A percentile compares a stretch with the other conserved stretches of the same genome.
Evolutionary conservation across 1,284 basidiomycete genomes (phyloP).

Genomic region (Anthracocystis panici-leucophaei): DNA sequence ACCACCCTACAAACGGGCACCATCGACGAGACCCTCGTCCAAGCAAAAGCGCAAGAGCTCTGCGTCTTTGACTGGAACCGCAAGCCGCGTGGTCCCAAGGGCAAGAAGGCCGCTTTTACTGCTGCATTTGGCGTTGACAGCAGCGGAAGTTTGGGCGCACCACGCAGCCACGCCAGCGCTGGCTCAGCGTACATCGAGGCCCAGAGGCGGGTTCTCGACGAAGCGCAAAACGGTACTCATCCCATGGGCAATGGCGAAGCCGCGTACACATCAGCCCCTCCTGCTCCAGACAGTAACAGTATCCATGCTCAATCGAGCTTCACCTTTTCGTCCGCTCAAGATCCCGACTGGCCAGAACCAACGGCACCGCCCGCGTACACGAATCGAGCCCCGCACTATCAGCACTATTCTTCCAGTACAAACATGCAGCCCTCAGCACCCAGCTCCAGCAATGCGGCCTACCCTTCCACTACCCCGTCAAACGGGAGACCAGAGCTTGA

Average conservation of each 20-base stretch:
- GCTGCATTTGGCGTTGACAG: slow-evolving; percentile 38
- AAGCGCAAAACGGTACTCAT: slow-evolving; percentile 5
- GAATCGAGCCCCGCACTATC: slow-evolving; percentile 20
- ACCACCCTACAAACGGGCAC: slow-evolving; percentile 26
- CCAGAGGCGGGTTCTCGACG: slow-evolving; percentile 33
- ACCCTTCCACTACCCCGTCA: not conserved
- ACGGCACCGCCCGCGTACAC: not conserved
- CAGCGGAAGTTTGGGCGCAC: slow-evolving; percentile 33
- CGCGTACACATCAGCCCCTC: slow-evolving; percentile 20
- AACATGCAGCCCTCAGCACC: not conserved
- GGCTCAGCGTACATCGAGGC: slow-evolving; percentile 54
- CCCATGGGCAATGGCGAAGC: slow-evolving; percentile 12
- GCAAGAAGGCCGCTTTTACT: slow-evolving; percentile 48
- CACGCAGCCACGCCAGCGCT: slow-evolving; percentile 42
- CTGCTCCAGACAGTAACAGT: slow-evolving; percentile 10
- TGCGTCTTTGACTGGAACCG: slow-evolving; percentile 61
- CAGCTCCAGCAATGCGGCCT: not conserved
- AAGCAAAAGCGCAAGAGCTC: slow-evolving; percentile 43
- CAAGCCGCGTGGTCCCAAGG: slow-evolving; percentile 59
- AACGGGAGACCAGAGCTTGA: slow-evolving; percentile 31
- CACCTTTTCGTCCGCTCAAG: slow-evolving; percentile 8
- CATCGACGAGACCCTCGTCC: slow-evolving; percentile 33
- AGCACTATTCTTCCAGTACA: slow-evolving; percentile 18
- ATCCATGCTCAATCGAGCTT: slow-evolving; percentile 3
- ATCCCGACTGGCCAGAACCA: slow-evolving; percentile 7